Conservation (phyloP, 768 basidiomycete genomes). For the Russula sp. region DNA sequence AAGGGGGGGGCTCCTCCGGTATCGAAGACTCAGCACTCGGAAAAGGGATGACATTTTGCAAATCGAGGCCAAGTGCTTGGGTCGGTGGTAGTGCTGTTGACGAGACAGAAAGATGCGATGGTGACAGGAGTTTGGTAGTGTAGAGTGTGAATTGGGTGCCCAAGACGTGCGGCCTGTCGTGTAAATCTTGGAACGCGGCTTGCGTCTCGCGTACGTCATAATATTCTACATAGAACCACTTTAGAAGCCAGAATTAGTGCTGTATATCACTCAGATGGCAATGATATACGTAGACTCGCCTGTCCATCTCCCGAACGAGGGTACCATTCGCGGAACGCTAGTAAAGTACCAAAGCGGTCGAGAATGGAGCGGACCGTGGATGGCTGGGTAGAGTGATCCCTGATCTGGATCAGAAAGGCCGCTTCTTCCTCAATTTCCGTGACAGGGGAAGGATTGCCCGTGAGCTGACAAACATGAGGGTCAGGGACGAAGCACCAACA, state of each 20-base stretch:
- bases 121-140: slow-evolving; percentile 14
- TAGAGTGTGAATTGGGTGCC: slow-evolving; percentile 20
- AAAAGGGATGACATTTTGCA: slow-evolving; percentile 19
- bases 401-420: slow-evolving; percentile 22
- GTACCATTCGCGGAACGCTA: slow-evolving; percentile 20
- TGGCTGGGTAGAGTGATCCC: slow-evolving; percentile 13
- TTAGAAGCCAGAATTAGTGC: neutral
- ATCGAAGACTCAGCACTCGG: slow-evolving; percentile 9
- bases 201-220: slow-evolving; percentile 58
- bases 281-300: slow-evolving; percentile 13
- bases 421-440: slow-evolving; percentile 24
- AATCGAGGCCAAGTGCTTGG: neutral
- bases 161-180: slow-evolving; percentile 32
- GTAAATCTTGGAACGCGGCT: slow-evolving; percentile 44
- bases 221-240: slow-evolving; percentile 58
- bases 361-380: slow-evolving; percentile 19
- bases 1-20: neutral
- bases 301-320: slow-evolving; percentile 18
- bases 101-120: neutral
- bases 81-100: neutral
- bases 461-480: slow-evolving; percentile 10
- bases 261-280: neutral
- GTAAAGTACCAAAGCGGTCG: slow-evolving; percentile 19
- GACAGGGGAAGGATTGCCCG: slow-evolving; percentile 20
- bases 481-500: neutral